Conservation (phyloP, 345 rosid genomes). For the Lepidium didymum region DNA sequence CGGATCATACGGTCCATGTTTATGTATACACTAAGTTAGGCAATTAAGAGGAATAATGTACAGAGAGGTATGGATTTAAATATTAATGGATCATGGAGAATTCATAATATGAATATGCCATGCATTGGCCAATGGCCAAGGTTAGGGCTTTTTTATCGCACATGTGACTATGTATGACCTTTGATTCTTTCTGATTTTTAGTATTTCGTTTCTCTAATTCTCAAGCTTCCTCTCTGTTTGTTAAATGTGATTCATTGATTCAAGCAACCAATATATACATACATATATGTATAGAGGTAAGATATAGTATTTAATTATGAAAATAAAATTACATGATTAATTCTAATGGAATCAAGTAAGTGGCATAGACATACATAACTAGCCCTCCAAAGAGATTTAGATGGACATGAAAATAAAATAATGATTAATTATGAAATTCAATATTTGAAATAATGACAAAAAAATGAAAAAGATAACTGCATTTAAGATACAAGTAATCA, state of each 20-base stretch:
- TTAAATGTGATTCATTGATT: slow-evolving; percentile 21
- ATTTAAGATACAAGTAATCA: too few relatives aligned
- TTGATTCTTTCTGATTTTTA: slow-evolving; percentile 3
- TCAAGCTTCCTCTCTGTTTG: slow-evolving; percentile 28
- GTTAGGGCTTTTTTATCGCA: slow-evolving; percentile 5
- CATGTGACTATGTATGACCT: slow-evolving; percentile 23
- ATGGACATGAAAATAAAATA: too few relatives aligned
- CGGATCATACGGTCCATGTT: slow-evolving; percentile 25
- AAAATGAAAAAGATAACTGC: neutral
- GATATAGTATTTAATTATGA: neutral
- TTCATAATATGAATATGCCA: slow-evolving; percentile 18
- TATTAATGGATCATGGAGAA: neutral
- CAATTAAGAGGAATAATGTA: neutral
- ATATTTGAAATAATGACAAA: neutral
- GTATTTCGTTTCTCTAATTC: slow-evolving; percentile 17
- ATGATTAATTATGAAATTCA: neutral
- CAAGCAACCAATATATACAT: slow-evolving; percentile 16
- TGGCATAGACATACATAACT: too few relatives aligned
- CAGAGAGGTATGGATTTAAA: neutral
- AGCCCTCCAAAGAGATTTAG: too few relatives aligned
- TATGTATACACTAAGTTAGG: slow-evolving; percentile 6
- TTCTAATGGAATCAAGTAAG: neutral
- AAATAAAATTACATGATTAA: neutral
- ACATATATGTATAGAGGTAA: neutral
- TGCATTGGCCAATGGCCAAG: slow-evolving; percentile 24